Base-by-base conservation (phyloP, 2,329 filamentous ascomycete genomes). In the Colletotrichum orbiculare region DNA sequence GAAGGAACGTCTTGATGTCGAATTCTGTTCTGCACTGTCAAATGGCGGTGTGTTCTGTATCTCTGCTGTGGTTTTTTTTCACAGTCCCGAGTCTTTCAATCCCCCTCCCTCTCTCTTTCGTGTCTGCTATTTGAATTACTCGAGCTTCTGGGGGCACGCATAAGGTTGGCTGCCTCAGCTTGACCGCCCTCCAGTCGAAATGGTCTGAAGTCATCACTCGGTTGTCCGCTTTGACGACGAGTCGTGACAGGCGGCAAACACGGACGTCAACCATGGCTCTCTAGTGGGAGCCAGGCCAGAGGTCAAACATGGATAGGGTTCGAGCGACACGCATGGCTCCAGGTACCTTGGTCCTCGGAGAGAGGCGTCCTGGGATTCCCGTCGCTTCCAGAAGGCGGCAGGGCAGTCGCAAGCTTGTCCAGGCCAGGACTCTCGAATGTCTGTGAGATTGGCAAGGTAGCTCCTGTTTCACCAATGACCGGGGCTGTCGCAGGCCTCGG, bases 381-480 rank as follows among this genome's bases (percentile, higher is more conserved):
- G 74, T 76, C 70, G 74, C 76, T 80, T 80, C 77, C 76, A 80
- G 78, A 81, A 79, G 74, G 73, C 72, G 71, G 71, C 69, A 73
- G 72, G 73, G 56, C 74, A 77, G 77, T 80, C 77, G 78, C 80
- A 82, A 80, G 76, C 78, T 75, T 80, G 76, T 70, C 79, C 74
- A 71, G 75, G 77, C 75, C 75, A 76, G 76, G 78, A 79, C 76
- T 77, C 72, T 25, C 25, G 25, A 74, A 69, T 72, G 73, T 73
- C 68, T 72, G 71, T 73, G 75, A 80, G 77, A 80, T 80, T 81
- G 79, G 71, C 81, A 84, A 79, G 82, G 81, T 79, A 76, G 69
- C 71, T 77, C 73, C 75, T 81, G 83, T 85, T 85, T 85, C 83
- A 85, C 79, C 77, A 82, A 72, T 72, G 76, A 75, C 78, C 75